Evolutionary conservation across 78 protist species (phyloP), one percentile per base, ranked within the genome.

Genomic region (Polysphondylium violaceum): DNA sequence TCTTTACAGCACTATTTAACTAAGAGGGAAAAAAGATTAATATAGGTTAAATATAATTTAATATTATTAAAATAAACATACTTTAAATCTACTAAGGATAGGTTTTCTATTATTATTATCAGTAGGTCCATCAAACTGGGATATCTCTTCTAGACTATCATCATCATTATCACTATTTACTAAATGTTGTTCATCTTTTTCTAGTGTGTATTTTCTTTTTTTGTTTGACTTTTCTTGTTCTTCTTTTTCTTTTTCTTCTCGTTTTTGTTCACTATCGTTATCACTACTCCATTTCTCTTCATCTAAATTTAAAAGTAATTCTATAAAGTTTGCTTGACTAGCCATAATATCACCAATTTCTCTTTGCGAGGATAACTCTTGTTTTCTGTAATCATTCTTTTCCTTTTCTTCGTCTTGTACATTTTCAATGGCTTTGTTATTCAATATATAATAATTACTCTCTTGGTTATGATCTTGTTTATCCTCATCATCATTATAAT

Each of bases 311-410:
- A 87, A 65, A 56, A 60, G 16, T 29, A 36, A 36, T 27, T 29
- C 61, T 7, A 55, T 7, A 21, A 51, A 40, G 31, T 65, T 79
- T 59, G 83, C 25, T 72, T 72, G 78, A 17, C 86, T 23, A 27
- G 36, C 36, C 31, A 90, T 47, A 31, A 90, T 90, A 40, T 90
- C 89, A n/a, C 47, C 43, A 23, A 36, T 56, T 53, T 90, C 89
- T 44, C n/a, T 51, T 69, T 90, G 94, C 25, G 89, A 78, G 2
- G 38, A n/a, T 2, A 31, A 21, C n/a, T 72, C 61, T 50, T 76
- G 59, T 12, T 74, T n/a, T 23, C 65, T 23, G 29, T 47, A 41
- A 11, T 88, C 87, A 3, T 47, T 25, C 14, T 63, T 31, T 23
- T 68, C 74, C 2, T 74, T 53, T 4, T 74, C 47, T 23, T 73